Evolutionary conservation across 331 rosid species (phyloP).

Genomic region (Dryas integrifolia): DNA sequence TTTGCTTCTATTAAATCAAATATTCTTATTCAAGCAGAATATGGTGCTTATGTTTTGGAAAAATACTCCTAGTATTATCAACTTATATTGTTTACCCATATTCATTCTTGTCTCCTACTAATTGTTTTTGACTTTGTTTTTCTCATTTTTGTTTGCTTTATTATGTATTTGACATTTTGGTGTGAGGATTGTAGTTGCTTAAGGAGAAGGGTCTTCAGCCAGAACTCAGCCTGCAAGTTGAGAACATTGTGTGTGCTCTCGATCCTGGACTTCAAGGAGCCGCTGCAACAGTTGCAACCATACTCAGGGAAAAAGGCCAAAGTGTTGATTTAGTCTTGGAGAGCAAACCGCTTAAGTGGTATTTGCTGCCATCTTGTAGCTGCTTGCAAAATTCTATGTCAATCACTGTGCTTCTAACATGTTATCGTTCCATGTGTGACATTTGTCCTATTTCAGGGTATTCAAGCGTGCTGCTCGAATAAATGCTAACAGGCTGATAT

Average conservation of each 20-base stretch:
- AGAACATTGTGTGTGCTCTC: constrained; percentile 79
- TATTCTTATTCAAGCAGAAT: neutral
- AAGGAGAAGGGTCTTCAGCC: constrained; percentile 87
- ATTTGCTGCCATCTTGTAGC: constrained; percentile 7
- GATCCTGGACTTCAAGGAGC: constrained; percentile 87
- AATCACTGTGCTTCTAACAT: neutral
- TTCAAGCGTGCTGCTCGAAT: constrained; percentile 72
- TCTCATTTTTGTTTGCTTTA: neutral
- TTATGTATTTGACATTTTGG: neutral
- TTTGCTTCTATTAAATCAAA: neutral
- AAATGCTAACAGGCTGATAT: constrained; percentile 70
- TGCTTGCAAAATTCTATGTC: constrained; percentile 6
- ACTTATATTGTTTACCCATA: neutral
- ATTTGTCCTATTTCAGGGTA: constrained; percentile 53
- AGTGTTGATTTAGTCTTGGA: constrained; percentile 88
- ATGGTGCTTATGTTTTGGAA: neutral
- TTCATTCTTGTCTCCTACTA: neutral
- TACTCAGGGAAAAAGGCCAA: constrained; percentile 71
- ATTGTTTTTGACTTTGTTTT: neutral
- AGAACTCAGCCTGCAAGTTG: constrained; percentile 51
- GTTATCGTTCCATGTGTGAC: neutral
- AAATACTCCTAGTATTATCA: neutral
- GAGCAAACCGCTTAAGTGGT: constrained; percentile 95
- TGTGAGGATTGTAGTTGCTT: constrained; percentile 57
- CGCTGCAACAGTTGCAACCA: constrained; percentile 77